Conservation (phyloP, 2,329 filamentous ascomycete species). For the Diaporthe humulicola region DNA sequence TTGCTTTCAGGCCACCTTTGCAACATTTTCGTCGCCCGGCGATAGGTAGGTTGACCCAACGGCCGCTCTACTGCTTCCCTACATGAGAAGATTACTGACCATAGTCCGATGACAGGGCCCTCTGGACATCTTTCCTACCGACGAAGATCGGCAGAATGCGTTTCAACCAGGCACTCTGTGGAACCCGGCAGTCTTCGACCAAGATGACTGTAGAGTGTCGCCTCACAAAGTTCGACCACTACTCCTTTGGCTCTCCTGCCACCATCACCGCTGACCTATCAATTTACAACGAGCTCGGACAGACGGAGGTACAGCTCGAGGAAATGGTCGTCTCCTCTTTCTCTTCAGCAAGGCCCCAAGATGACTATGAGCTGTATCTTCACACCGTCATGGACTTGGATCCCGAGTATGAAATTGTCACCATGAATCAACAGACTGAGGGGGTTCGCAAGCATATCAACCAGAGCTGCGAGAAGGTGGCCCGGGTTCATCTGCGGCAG, state of each 20-base stretch:
- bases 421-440: neutral
- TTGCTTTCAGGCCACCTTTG: slow-evolving; percentile 58
- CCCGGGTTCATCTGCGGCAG: slow-evolving; percentile 45
- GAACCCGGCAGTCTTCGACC: slow-evolving; percentile 33
- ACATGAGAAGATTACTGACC: neutral
- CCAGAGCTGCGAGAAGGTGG: slow-evolving; percentile 54
- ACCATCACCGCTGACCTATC: slow-evolving; percentile 54
- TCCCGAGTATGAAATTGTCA: slow-evolving; percentile 55
- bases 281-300: slow-evolving; percentile 48
- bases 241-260: slow-evolving; percentile 43
- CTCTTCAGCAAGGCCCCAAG: slow-evolving; percentile 46
- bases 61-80: neutral
- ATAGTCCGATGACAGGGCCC: slow-evolving; percentile 43
- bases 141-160: slow-evolving; percentile 49
- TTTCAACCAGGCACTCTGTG: slow-evolving; percentile 53
- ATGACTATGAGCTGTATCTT: slow-evolving; percentile 53
- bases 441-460: slow-evolving; percentile 40
- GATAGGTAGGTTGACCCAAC: slow-evolving; percentile 49
- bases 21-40: slow-evolving; percentile 55
- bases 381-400: slow-evolving; percentile 54
- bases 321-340: slow-evolving; percentile 51
- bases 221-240: slow-evolving; percentile 47
- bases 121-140: slow-evolving; percentile 59
- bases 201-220: slow-evolving; percentile 48
- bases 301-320: slow-evolving; percentile 51